These are phyloP conservation scores for Barnettozyma pratensis DNA, from an alignment of 805 yeast species.

Conservation along the genomic window DNA sequence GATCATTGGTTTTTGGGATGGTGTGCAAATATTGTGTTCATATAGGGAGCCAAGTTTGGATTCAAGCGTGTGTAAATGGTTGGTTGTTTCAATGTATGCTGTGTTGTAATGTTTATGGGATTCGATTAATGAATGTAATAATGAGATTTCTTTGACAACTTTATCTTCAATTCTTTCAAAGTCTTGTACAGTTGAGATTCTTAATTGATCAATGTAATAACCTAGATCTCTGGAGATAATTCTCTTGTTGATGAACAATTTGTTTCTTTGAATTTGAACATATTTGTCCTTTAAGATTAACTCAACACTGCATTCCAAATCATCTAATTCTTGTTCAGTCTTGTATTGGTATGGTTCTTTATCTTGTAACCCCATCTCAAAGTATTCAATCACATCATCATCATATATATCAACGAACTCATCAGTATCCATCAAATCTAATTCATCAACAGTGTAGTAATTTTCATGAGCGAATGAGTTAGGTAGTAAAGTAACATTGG, in stretches of 20 bases:
- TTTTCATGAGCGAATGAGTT: slow-evolving; percentile 11
- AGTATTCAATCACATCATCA: slow-evolving; percentile 11
- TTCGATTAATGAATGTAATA: slow-evolving; percentile 8
- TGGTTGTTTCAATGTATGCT: slow-evolving; percentile 3
- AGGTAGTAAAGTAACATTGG: slow-evolving; percentile 8
- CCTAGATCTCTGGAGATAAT: slow-evolving; percentile 13
- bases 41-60: neutral
- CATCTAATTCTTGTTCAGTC: slow-evolving; percentile 12
- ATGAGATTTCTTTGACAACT: slow-evolving; percentile 6
- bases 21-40: neutral
- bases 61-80: neutral
- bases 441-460: slow-evolving; percentile 6
- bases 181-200: slow-evolving; percentile 14
- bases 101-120: slow-evolving; percentile 11
- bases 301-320: slow-evolving; percentile 6
- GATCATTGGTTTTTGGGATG: slow-evolving; percentile 2
- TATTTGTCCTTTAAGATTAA: slow-evolving; percentile 17
- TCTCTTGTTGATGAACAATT: slow-evolving; percentile 16
- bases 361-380: slow-evolving; percentile 5
- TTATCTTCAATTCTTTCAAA: slow-evolving; percentile 15
- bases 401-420: slow-evolving; percentile 6
- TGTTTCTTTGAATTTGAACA: slow-evolving; percentile 17
- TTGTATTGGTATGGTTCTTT: neutral
- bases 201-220: slow-evolving; percentile 19
- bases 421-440: slow-evolving; percentile 3